Conservation (phyloP, 805 yeast species). For the Myxozyma udenii region DNA sequence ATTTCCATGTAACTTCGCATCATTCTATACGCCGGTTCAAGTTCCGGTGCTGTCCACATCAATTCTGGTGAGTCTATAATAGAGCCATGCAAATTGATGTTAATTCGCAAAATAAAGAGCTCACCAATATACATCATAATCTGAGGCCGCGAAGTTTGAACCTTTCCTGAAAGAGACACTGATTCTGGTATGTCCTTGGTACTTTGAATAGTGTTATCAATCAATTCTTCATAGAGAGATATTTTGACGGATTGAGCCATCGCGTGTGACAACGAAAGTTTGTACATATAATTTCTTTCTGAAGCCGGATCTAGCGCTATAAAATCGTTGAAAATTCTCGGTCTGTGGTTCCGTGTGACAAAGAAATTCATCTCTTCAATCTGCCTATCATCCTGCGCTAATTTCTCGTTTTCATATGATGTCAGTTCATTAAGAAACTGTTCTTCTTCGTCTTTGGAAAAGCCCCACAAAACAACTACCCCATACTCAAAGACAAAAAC, state of each 20-base stretch:
- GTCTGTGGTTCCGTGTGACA: conserved; percentile 89
- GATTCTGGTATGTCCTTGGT: conserved; percentile 97
- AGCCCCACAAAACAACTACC: conserved; percentile 97
- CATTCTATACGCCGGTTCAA: conserved; percentile 96
- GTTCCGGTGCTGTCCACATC: conserved; percentile 98
- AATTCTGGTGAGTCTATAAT: conserved; percentile 95
- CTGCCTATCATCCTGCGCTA: conserved; percentile 88
- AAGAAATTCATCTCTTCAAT: conserved; percentile 93
- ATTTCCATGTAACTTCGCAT: conserved; percentile 84
- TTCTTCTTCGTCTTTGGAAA: conserved; percentile 74
- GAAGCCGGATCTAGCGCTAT: conserved; percentile 90
- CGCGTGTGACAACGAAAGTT: conserved; percentile 91
- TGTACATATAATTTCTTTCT: conserved; percentile 85
- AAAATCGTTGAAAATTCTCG: conserved; percentile 85
- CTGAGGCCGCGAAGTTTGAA: conserved; percentile 87
- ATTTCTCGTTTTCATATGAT: conserved; percentile 83
- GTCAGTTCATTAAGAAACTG: conserved; percentile 80
- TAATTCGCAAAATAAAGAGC: conserved; percentile 68
- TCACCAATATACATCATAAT: conserved; percentile 98
- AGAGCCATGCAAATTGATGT: conserved; percentile 46
- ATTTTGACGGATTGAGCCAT: conserved; percentile 94
- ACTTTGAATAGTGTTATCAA: conserved; percentile 94
- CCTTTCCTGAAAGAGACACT: conserved; percentile 91
- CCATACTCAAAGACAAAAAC: conserved; percentile 92
- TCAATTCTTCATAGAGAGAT: conserved; percentile 90